Evolutionary conservation across 768 basidiomycete species (phyloP).

Genomic region (Boletus patriciae): DNA sequence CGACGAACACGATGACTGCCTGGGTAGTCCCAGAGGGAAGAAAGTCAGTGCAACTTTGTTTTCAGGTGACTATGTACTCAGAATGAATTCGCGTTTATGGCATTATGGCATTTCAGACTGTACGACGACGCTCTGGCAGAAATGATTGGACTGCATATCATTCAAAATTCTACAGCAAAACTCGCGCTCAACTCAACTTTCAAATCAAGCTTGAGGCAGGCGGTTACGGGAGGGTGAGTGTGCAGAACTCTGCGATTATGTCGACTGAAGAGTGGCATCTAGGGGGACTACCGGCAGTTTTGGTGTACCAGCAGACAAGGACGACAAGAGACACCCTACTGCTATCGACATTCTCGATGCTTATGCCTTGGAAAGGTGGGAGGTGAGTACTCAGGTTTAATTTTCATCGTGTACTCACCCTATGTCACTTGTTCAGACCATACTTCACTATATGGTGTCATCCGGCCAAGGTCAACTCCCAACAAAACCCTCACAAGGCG

Average conservation of each 20-base stretch:
- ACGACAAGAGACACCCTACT: constrained; percentile 56
- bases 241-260: constrained; percentile 1
- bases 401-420: neutral
- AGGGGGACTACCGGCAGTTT: constrained; percentile 83
- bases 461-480: constrained; percentile 78
- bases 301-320: constrained; percentile 69
- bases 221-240: constrained; percentile 83
- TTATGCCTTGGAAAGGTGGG: constrained; percentile 88
- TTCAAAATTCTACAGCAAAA: constrained; percentile 59
- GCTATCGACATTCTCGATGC: constrained; percentile 66
- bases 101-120: constrained; percentile 42
- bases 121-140: constrained; percentile 70
- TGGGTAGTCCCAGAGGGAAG: constrained; percentile 77
- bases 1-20: constrained; percentile 62
- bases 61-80: neutral
- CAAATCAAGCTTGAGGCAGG: constrained; percentile 76
- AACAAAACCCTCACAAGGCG: constrained; percentile 75
- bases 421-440: constrained; percentile 56
- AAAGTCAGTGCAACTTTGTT: constrained; percentile 47
- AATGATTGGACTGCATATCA: constrained; percentile 67
- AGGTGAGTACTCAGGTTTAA: constrained; percentile 49
- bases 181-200: constrained; percentile 71
- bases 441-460: constrained; percentile 97
- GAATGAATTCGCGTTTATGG: neutral
- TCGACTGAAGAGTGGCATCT: constrained; percentile 7